Base-by-base conservation (phyloP, 106 monocot species). In the Iris macrosiphon region DNA sequence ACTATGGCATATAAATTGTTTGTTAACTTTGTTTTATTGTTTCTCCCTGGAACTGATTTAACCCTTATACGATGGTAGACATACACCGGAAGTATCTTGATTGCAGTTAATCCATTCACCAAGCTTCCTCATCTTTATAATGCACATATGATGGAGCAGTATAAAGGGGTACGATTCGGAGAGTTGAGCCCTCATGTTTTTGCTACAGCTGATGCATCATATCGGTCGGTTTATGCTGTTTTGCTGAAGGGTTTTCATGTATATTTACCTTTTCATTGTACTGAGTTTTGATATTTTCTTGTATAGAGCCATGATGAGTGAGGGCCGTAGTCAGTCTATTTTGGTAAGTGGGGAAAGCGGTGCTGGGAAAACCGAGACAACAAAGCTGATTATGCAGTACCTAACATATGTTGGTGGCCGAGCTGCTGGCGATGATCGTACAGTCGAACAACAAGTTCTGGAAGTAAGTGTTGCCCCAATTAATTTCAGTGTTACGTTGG, bases 341-440 rank as follows among this genome's bases (percentile, higher is more conserved):
- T 71, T 80, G 70, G 80, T 80, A 40, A 80, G 80, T 52, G 80
- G 80, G 19, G 80, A 80, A 63, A 80, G 80, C 44, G 80, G 80
- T 25, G 80, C 80, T 46, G 80, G 80, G 45, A 80, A 80, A 62
- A 80, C 80, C 51, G 80, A 75, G 61, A 80, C 80, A 27, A 80
- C 80, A 70, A 80, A 80, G 31, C 55, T 80, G 31, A 74, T 80
- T 17, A 75, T 80, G 80, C 80, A 80, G 34, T 80, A 80, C 39
- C 49, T 80, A 41, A 75, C 80, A n/a, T 55, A 70, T 70, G 80
- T 80, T 75, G 80, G 80, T 34, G 80, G 80, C 31, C 69, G 75
- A 25, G 51, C 70, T 38, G 33, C 57, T 39, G 21, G 26, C 38
- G 70, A 75, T 62, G 57, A 50, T 33, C 70, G 62, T 44, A 51